phyloP scores from a whole-genome alignment of 2,329 filamentous ascomycete genomes.

The Endoconidiophora polonica region DNA sequence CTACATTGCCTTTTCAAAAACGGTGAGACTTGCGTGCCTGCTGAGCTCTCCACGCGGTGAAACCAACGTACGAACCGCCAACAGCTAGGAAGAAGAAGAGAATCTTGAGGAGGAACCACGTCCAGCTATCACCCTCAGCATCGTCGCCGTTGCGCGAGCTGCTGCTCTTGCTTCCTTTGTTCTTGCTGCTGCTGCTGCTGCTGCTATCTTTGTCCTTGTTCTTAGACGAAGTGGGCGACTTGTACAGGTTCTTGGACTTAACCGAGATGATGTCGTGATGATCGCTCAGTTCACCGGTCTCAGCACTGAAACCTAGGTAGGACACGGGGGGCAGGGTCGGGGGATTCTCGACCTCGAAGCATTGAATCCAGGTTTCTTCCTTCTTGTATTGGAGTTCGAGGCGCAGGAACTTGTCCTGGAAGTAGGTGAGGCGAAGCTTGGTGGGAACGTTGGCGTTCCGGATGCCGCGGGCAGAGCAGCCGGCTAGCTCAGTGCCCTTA shows the following conservation, averaged over 20 bases:
- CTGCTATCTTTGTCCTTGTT: conserved; percentile 20
- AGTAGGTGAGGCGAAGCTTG: conserved; percentile 81
- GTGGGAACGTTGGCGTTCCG: conserved; percentile 66
- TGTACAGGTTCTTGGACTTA: conserved; percentile 76
- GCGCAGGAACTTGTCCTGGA: conserved; percentile 83
- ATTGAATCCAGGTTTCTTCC: conserved; percentile 73
- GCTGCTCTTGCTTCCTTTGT: conserved; percentile 17
- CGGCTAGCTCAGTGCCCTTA: conserved; percentile 80
- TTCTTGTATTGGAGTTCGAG: conserved; percentile 90
- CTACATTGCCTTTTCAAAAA: conserved; percentile 24
- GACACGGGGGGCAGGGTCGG: conserved; percentile 64
- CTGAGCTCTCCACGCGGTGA: conserved; percentile 61
- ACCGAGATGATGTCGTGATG: conserved; percentile 94
- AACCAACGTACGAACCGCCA: conserved; percentile 69
- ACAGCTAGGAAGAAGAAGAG: conserved; percentile 54
- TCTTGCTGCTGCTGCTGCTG: conserved; percentile 21
- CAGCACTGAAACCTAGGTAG: conserved; percentile 64
- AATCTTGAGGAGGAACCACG: conserved; percentile 61
- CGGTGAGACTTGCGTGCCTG: conserved; percentile 38
- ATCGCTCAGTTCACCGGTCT: conserved; percentile 91
- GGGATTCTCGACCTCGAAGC: conserved; percentile 59
- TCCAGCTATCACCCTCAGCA: conserved; percentile 33
- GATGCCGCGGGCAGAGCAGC: conserved; percentile 86
- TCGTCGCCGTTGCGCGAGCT: neutral
- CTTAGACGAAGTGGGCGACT: conserved; percentile 28